Conservation (phyloP, 495 filamentous ascomycete genomes). For the Daldinia loculata region DNA sequence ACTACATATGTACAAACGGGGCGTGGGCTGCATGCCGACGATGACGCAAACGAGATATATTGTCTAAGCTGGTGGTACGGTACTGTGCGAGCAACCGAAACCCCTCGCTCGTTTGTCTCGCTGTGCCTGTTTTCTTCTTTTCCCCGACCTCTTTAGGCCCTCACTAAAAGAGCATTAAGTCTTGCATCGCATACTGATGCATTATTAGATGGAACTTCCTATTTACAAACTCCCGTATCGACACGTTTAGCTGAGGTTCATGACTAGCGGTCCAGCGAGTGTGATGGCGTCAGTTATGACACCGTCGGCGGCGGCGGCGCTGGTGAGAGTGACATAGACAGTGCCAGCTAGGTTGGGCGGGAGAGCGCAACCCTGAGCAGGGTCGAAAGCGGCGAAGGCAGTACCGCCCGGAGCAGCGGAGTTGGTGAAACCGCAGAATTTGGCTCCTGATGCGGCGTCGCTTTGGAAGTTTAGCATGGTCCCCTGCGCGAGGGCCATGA, state of each 20-base stretch:
- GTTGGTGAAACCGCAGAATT: slow-evolving; percentile 66
- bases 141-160: slow-evolving; percentile 2
- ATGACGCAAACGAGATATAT: slow-evolving; percentile 40
- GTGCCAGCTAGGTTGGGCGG: slow-evolving; percentile 62
- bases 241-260: slow-evolving; percentile 57
- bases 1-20: slow-evolving; percentile 30
- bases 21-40: slow-evolving; percentile 17
- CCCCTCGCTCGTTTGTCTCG: slow-evolving; percentile 28
- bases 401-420: slow-evolving; percentile 61
- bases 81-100: slow-evolving; percentile 40
- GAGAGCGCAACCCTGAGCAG: slow-evolving; percentile 58
- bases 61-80: slow-evolving; percentile 42
- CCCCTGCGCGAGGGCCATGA: slow-evolving; percentile 54
- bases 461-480: slow-evolving; percentile 53
- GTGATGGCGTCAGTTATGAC: slow-evolving; percentile 60
- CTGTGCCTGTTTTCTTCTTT: slow-evolving; percentile 18
- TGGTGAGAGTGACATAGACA: slow-evolving; percentile 63
- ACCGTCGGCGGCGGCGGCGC: slow-evolving; percentile 51
- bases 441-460: slow-evolving; percentile 53
- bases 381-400: slow-evolving; percentile 58
- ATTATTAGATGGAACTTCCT: slow-evolving; percentile 23
- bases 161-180: background rate
- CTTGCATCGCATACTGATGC: background rate
- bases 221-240: slow-evolving; percentile 2
- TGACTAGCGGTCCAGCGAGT: slow-evolving; percentile 61